Base-by-base conservation (phyloP, 345 rosid species). In the Euclidium syriacum region DNA sequence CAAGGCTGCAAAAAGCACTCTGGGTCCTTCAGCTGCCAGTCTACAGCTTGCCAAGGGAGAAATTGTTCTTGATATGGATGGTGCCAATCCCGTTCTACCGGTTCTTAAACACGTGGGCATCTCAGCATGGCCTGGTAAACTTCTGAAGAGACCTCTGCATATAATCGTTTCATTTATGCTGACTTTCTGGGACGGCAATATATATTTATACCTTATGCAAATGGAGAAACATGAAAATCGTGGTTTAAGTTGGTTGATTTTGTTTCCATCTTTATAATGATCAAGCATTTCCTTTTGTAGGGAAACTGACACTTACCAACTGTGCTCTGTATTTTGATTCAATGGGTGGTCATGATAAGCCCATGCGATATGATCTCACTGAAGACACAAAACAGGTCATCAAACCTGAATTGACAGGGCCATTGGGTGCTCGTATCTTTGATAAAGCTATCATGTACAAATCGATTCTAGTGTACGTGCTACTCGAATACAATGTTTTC, bases 371-470 rank as follows among this genome's bases (percentile, higher is more conserved):
- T 76, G 95, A 92, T 78, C 87, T 92, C 54, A 84, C 78, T 39
- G 74, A 49, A 29, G 94, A 88, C 63, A 52, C 73, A 70, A 83
- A 89, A 79, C 98, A 92, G 74, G 91, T 92, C 72, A 73, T 92
- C 59, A 92, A 77, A 75, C 91, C 98, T 44, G 98, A 88, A 71
- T 66, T 86, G 73, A 92, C 96, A 43, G 98, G 95, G 57, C 98
- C 95, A 27, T 59, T 88, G 79, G 98, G 96, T 55, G 95, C 96
- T 78, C 91, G 98, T 53, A 81, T 92, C 51, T 92, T 92, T 69
- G 96, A 92, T 73, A 92, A 87, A 75, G 98, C 96, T 62, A 88
- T 92, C 70, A 85, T 88, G 95, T 92, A 85, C 87, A 88, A 83
- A 56, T 92, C 98, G 24, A 53, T 65, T 70, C 53, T 73, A 17